phyloP scores from a whole-genome alignment of 139 green algal genomes.

The Chlorella sp. region DNA sequence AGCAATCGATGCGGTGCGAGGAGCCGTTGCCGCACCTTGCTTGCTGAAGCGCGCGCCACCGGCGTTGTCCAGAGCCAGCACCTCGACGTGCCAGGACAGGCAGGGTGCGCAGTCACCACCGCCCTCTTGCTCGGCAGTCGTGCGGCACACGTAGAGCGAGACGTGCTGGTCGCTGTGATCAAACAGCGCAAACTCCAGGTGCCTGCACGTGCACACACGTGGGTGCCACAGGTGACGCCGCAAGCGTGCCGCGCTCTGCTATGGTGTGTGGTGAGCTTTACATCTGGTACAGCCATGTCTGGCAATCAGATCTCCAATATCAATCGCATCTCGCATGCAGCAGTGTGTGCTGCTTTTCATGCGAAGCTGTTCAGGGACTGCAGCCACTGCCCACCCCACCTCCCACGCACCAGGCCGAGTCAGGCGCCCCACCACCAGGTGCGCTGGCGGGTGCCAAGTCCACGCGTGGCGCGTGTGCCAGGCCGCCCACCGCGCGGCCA shows the following conservation, averaged over 20 bases:
- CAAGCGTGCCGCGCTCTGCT: background rate
- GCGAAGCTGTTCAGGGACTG: no score
- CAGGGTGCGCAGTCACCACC: background rate
- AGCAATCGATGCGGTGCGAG: background rate
- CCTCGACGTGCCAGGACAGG: constrained; percentile 1
- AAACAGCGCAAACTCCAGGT: constrained; percentile 14
- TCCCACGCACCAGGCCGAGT: no score
- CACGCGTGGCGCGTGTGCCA: no score
- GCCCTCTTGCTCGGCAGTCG: background rate
- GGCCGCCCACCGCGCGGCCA: background rate
- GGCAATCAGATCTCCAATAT: background rate
- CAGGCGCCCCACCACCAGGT: background rate
- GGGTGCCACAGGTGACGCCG: background rate
- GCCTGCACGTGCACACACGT: constrained; percentile 6
- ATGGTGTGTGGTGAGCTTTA: no score
- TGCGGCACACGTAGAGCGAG: constrained; percentile 16
- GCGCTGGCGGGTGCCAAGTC: background rate
- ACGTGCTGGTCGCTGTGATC: constrained; percentile 13
- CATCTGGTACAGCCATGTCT: background rate
- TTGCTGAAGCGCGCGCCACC: background rate
- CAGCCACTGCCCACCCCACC: background rate
- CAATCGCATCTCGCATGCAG: background rate
- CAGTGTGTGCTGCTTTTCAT: no score
- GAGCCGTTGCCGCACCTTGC: background rate
- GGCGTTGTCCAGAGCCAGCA: background rate